Conservation (phyloP, 2,329 filamentous ascomycete species). For the Gaeumannomyces tritici region DNA sequence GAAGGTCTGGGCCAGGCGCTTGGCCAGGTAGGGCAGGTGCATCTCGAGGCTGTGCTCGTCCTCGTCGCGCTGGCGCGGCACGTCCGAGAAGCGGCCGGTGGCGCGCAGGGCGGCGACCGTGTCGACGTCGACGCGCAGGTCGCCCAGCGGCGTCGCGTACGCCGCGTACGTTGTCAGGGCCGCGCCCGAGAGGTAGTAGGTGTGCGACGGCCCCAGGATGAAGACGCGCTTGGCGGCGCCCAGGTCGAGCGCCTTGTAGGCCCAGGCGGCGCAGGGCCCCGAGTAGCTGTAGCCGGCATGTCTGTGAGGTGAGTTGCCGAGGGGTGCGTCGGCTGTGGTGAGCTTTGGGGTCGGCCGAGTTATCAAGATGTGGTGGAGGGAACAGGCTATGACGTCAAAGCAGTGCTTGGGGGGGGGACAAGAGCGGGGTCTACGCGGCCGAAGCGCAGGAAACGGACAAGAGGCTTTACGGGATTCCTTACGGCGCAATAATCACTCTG, state of each 20-base stretch:
- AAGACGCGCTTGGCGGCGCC: slow-evolving; percentile 79
- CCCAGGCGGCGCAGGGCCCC: slow-evolving; percentile 85
- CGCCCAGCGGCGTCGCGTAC: slow-evolving; percentile 68
- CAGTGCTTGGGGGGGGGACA: not conserved
- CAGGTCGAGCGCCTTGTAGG: slow-evolving; percentile 82
- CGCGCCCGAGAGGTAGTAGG: slow-evolving; percentile 67
- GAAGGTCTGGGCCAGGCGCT: slow-evolving; percentile 50
- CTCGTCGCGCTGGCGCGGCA: slow-evolving; percentile 59
- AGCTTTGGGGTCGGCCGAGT: not conserved
- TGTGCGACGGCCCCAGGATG: slow-evolving; percentile 86
- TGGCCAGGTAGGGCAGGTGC: slow-evolving; percentile 90
- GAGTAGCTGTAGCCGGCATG: slow-evolving; percentile 94
- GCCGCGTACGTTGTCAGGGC: slow-evolving; percentile 63
- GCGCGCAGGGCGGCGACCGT: slow-evolving; percentile 38
- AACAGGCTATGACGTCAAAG: slow-evolving; percentile 1
- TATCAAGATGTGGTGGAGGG: no score
- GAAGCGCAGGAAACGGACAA: slow-evolving; percentile 9
- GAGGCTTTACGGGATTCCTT: slow-evolving; percentile 24
- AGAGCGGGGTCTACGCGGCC: not conserved
- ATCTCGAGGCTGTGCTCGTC: slow-evolving; percentile 92
- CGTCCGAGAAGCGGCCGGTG: slow-evolving; percentile 51
- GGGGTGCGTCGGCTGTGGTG: not conserved
- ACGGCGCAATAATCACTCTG: slow-evolving; percentile 88
- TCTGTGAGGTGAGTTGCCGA: slow-evolving; percentile 31
- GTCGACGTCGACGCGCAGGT: slow-evolving; percentile 53